These are phyloP conservation scores for Cutaneotrichosporon dermatis DNA, from an alignment of 1,284 basidiomycete genomes.

Conservation along the genomic window DNA sequence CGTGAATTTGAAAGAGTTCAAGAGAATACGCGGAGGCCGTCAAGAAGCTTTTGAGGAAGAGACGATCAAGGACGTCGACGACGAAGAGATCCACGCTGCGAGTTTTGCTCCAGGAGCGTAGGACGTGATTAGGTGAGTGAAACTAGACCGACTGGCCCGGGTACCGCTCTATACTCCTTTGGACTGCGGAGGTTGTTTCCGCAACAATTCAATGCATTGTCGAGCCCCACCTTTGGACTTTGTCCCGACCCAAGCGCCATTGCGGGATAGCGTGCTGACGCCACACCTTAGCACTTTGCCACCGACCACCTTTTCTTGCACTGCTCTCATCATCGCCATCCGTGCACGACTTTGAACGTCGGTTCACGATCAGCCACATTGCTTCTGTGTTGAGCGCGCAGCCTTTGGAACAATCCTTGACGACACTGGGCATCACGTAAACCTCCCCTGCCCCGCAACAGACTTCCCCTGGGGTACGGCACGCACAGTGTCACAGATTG, in stretches of 20 bases:
- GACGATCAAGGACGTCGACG: no score
- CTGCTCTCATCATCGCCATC: neutral
- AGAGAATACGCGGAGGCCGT: no score
- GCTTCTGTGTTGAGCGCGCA: neutral
- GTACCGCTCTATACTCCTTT: no score
- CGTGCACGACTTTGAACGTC: no score
- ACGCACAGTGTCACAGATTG: neutral
- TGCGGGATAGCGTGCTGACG: neutral
- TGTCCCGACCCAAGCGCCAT: neutral
- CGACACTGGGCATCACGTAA: conserved; percentile 1
- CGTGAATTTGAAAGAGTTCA: no score
- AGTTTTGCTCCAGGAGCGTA: no score
- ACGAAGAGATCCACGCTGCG: no score
- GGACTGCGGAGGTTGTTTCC: no score
- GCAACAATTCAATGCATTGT: neutral
- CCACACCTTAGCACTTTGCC: neutral
- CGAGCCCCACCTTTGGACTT: neutral
- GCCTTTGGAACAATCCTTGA: neutral
- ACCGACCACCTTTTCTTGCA: neutral
- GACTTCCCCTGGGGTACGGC: neutral
- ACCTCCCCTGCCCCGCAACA: neutral
- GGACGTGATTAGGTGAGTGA: no score
- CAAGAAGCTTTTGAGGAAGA: no score
- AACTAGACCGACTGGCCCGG: no score
- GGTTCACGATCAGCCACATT: no score